Evolutionary conservation across 495 filamentous ascomycete species (phyloP), one percentile per base, ranked within the genome.

Genomic region (Podospora pseudoanserina): DNA sequence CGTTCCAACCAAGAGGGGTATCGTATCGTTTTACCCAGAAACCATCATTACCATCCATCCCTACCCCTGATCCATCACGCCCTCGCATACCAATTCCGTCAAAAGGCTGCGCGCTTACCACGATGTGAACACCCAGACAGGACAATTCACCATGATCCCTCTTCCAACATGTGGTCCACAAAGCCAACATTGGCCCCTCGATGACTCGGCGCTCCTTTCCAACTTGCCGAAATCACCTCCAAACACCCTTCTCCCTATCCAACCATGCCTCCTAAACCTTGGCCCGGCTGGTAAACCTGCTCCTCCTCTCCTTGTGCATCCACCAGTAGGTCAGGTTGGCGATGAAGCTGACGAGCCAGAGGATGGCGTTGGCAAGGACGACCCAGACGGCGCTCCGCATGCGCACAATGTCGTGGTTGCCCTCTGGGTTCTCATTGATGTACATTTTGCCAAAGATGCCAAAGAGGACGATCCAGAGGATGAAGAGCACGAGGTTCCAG

Each of bases 351-450:
- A 87, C 73, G 30, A 90, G 75, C 92, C 92, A 96, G 27, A 96
- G 79, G 44, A 90, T 67, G 75, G 90, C 84, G 73, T 89, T 90
- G 26, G 86, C 78, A 62, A 96, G 79, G 78, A 94, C 91, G 26
- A 96, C 79, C 92, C 92, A 97, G 32, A 93, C 91, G 30, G 92
- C 92, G 77, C 89, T 87, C 78, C 92, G 90, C 92, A 96, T 95
- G 34, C 91, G 83, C 71, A 82, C 80, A 62, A 92, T 84, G 23
- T 83, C 83, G 18, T 67, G 70, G 75, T 91, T 81, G 32, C 86
- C 86, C 67, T 88, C 81, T 7, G 89, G 73, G 70, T 91, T 75
- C 62, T 86, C 85, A 65, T 88, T 76, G 78, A 95, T 90, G 82
- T 90, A 96, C 83, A 91, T 85, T 76, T 87, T 86, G 62, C 87